Evolutionary conservation across 2,329 filamentous ascomycete genomes (phyloP).

Genomic region (Sporothrix luriei): DNA sequence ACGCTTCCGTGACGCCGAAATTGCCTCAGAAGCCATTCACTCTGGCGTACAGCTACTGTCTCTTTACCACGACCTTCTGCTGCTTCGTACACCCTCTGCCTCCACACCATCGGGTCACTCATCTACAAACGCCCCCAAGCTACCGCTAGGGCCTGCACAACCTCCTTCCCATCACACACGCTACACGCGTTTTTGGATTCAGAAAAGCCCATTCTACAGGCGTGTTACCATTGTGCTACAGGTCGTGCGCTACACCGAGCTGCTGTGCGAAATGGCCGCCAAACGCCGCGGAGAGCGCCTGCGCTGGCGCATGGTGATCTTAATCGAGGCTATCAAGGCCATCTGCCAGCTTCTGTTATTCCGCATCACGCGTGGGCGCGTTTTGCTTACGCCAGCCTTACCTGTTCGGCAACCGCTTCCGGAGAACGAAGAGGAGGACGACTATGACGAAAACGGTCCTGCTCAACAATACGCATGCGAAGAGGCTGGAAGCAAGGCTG

Average conservation of each 20-base stretch:
- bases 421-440: conserved; percentile 55
- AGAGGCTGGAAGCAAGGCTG: conserved; percentile 42
- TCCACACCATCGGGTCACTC: neutral
- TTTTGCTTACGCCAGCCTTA: conserved; percentile 78
- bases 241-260: conserved; percentile 90
- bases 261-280: conserved; percentile 96
- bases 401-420: conserved; percentile 83
- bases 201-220: conserved; percentile 70
- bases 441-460: conserved; percentile 51
- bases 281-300: conserved; percentile 79
- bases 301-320: conserved; percentile 83
- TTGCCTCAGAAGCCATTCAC: conserved; percentile 90
- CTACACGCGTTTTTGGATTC: conserved; percentile 69
- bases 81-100: conserved; percentile 54
- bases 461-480: conserved; percentile 53
- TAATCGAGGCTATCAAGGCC: conserved; percentile 85
- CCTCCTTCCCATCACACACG: conserved; percentile 54
- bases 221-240: conserved; percentile 80
- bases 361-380: conserved; percentile 78
- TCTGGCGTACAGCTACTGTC: conserved; percentile 87
- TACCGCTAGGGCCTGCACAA: conserved; percentile 44
- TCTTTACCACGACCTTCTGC: conserved; percentile 87
- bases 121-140: conserved; percentile 46
- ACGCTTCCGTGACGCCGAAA: conserved; percentile 87
- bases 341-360: conserved; percentile 78